These are phyloP conservation scores for Sugiyamaella castrensis DNA, from an alignment of 1,139 yeast genomes.

Conservation along the genomic window DNA sequence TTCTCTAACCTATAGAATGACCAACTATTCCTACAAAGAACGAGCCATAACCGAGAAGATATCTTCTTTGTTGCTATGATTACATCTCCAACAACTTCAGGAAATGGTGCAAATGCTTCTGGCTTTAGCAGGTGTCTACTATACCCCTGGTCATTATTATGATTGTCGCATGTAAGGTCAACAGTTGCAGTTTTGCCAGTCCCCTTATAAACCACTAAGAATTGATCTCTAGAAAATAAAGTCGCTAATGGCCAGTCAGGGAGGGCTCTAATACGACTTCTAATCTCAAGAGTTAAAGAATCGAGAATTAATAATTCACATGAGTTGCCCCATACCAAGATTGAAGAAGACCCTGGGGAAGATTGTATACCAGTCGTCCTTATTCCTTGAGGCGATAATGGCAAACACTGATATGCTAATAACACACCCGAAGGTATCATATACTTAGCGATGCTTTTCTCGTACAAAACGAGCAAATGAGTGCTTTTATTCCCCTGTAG, in stretches of 20 bases:
- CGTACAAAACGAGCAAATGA: neutral
- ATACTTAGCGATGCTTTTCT: slow-evolving; percentile 1
- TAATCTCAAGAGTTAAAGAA: neutral
- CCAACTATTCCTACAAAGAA: slow-evolving; percentile 6
- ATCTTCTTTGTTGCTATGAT: neutral
- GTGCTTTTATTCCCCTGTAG: too few relatives aligned
- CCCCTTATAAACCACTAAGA: neutral
- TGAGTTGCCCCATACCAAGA: slow-evolving; percentile 9
- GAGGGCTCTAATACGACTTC: neutral
- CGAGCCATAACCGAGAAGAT: slow-evolving; percentile 4
- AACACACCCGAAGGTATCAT: slow-evolving; percentile 3
- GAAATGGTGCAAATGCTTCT: neutral
- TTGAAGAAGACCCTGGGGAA: neutral
- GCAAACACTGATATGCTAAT: neutral
- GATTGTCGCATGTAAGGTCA: too few relatives aligned
- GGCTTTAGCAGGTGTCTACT: neutral
- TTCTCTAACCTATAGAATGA: slow-evolving; percentile 2
- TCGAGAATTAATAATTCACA: slow-evolving; percentile 6
- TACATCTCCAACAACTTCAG: neutral
- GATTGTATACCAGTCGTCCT: too few relatives aligned
- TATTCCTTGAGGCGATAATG: slow-evolving; percentile 4
- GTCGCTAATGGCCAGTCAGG: slow-evolving; percentile 11
- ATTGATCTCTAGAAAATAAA: neutral
- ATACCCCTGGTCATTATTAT: too few relatives aligned
- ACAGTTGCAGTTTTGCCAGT: neutral